Conservation (phyloP, 208 protist genomes). For the Crithidia fasciculata region DNA sequence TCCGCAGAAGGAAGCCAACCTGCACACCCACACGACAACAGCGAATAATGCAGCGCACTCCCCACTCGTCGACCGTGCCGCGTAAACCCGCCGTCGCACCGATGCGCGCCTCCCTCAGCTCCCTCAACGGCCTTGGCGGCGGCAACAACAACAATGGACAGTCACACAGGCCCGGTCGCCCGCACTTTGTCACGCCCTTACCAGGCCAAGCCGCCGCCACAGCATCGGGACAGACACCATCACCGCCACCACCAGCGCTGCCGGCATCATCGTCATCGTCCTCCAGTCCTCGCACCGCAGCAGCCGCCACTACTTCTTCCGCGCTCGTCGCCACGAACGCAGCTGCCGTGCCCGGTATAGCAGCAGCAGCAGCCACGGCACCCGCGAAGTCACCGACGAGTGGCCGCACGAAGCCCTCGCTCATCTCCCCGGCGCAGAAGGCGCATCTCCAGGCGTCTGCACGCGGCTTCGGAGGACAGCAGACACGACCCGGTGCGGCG, state of each 20-base stretch:
- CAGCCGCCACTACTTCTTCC: not conserved
- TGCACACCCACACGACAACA: not conserved
- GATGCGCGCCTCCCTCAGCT: not conserved
- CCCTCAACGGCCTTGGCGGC: not conserved
- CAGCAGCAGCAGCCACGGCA: not conserved
- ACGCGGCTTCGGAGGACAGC: slow-evolving; percentile 52
- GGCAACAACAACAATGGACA: too few species aligned
- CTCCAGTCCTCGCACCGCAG: too few species aligned
- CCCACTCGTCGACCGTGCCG: not conserved
- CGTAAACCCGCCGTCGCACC: slow-evolving; percentile 2
- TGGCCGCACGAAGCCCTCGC: slow-evolving; percentile 3
- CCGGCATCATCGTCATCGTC: too few species aligned
- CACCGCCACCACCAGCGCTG: not conserved
- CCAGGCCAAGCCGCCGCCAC: not conserved
- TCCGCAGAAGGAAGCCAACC: not conserved
- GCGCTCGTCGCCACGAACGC: slow-evolving; percentile 6
- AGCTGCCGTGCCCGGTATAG: not conserved
- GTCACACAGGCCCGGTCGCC: not conserved
- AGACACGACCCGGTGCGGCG: slow-evolving; percentile 17
- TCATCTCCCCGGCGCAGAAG: slow-evolving; percentile 53
- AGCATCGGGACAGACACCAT: not conserved
- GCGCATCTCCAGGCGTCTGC: slow-evolving; percentile 52
- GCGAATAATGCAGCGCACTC: not conserved
- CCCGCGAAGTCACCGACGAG: not conserved
- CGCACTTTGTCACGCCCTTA: not conserved